phyloP scores from a whole-genome alignment of 1,284 basidiomycete species.

The Cutaneotrichosporon sp. region DNA sequence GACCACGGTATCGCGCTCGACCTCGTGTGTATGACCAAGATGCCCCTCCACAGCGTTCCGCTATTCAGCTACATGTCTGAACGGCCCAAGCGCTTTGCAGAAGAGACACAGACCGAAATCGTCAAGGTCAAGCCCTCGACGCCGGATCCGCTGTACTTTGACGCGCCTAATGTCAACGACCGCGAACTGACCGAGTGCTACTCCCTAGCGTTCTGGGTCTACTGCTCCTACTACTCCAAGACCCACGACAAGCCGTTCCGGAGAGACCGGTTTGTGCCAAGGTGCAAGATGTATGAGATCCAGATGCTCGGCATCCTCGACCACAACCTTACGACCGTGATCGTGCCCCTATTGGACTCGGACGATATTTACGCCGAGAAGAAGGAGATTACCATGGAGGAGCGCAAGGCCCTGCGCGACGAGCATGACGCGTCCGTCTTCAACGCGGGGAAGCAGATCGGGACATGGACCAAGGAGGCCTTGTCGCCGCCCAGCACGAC shows the following conservation, averaged over 20 bases:
- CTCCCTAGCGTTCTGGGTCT: slow-evolving; percentile 47
- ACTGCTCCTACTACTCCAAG: slow-evolving; percentile 48
- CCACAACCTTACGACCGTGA: slow-evolving; percentile 81
- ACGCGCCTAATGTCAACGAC: slow-evolving; percentile 44
- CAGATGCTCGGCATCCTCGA: slow-evolving; percentile 87
- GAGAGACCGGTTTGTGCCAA: slow-evolving; percentile 79
- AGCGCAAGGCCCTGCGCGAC: slow-evolving; percentile 29
- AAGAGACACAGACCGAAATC: slow-evolving; percentile 11
- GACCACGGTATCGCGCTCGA: slow-evolving; percentile 91
- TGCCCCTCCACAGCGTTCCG: slow-evolving; percentile 85
- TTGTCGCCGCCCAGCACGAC: slow-evolving; percentile 4
- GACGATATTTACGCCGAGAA: slow-evolving; percentile 27
- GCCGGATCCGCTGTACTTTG: slow-evolving; percentile 76
- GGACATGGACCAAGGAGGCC: slow-evolving; percentile 2
- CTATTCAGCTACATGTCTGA: slow-evolving; percentile 64
- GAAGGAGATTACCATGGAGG: slow-evolving; percentile 20
- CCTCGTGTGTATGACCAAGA: slow-evolving; percentile 84
- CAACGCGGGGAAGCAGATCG: slow-evolving; percentile 1
- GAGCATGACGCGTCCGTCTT: slow-evolving; percentile 40
- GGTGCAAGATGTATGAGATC: slow-evolving; percentile 90
- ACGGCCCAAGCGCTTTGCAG: slow-evolving; percentile 42
- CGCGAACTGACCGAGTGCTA: slow-evolving; percentile 43
- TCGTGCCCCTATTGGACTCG: slow-evolving; percentile 62
- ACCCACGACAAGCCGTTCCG: slow-evolving; percentile 63
- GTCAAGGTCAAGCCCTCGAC: slow-evolving; percentile 35